These are phyloP conservation scores for Malus orientalis DNA, from an alignment of 306 rosid species.

Conservation along the genomic window DNA sequence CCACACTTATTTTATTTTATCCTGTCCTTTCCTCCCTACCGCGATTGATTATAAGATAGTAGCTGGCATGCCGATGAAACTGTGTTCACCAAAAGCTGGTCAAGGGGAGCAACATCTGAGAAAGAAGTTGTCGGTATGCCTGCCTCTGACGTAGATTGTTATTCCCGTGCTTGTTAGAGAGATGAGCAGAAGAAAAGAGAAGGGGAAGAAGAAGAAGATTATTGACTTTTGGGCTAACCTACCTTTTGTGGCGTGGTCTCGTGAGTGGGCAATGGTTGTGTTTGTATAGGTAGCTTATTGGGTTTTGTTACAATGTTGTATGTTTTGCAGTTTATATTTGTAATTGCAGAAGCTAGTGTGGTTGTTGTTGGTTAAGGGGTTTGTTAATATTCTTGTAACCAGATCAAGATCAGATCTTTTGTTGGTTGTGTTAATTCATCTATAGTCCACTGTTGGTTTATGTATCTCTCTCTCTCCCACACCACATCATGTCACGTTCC, in stretches of 20 bases:
- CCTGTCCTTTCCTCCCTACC: constrained; percentile 8
- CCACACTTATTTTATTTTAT: constrained; percentile 14
- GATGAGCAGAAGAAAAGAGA: constrained; percentile 40
- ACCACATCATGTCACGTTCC: too few relatives aligned
- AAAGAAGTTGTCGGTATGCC: constrained; percentile 57
- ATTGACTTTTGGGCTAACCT: constrained; percentile 65
- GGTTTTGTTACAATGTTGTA: constrained; percentile 9
- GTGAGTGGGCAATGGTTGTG: constrained; percentile 59
- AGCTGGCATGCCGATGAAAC: constrained; percentile 54
- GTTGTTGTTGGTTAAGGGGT: constrained; percentile 60
- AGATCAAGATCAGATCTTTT: constrained; percentile 48
- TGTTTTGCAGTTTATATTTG: constrained; percentile 57
- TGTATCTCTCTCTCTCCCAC: not conserved
- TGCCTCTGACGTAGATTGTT: constrained; percentile 80
- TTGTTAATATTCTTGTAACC: constrained; percentile 83
- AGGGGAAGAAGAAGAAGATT: constrained; percentile 39
- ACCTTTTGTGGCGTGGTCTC: constrained; percentile 45
- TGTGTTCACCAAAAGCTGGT: constrained; percentile 27
- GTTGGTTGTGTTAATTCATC: constrained; percentile 45
- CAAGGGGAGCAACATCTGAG: constrained; percentile 21
- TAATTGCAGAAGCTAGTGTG: constrained; percentile 69
- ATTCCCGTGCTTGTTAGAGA: constrained; percentile 46
- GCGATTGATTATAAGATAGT: constrained; percentile 56
- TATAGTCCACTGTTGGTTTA: constrained; percentile 28
- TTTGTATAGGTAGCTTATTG: constrained; percentile 79